Evolutionary conservation across 2,329 filamentous ascomycete species (phyloP), one percentile per base, ranked within the genome.

Genomic region (Graphilbum ipis-grandicollis): DNA sequence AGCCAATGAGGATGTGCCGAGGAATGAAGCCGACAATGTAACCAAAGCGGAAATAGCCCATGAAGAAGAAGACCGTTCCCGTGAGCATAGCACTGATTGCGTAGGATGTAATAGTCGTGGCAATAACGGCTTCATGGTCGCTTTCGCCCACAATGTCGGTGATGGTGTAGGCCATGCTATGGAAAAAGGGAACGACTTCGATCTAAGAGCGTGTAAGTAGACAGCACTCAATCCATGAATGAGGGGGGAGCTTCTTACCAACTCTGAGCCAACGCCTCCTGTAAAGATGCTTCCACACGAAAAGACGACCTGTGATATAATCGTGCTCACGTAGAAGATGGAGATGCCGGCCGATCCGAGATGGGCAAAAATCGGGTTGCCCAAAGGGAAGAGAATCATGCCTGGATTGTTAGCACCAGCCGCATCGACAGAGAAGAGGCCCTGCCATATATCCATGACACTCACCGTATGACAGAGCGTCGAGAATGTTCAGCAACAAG

Each of bases 281-380:
- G 71, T 79, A 60, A 98, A 98, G 25, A 83, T 75, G 49, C 86
- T 94, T 1, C 84, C 80, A 17, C 68, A 67, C 0, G 88, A 94
- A 53, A 88, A 96, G 14, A 84, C 80, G 36, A 98, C 56, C 53
- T 98, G 90, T 0, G 90, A 81, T 30, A 96, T 71, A 44, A 98
- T 93, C 39, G 86, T 94, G 65, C 86, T 94, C 47, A 98, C 82
- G 54, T 96, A 98, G 60, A 96, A 98, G 57, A 98, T 94, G 1
- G 90, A 93, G 39, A 98, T 93, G 19, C 90, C 90, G 39, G 93
- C 88, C 1, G 88, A 78, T 2, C 88, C 90, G 7, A 96, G 71
- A 43, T 79, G 70, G 21, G 79, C 72, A 53, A 98, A 98, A 17
- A 93, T 69, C 8, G 82, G 74, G 43, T 82, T 79, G 7, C 88